Conservation (phyloP, 164 flowering plant species). For the Brasenia schreberi region DNA sequence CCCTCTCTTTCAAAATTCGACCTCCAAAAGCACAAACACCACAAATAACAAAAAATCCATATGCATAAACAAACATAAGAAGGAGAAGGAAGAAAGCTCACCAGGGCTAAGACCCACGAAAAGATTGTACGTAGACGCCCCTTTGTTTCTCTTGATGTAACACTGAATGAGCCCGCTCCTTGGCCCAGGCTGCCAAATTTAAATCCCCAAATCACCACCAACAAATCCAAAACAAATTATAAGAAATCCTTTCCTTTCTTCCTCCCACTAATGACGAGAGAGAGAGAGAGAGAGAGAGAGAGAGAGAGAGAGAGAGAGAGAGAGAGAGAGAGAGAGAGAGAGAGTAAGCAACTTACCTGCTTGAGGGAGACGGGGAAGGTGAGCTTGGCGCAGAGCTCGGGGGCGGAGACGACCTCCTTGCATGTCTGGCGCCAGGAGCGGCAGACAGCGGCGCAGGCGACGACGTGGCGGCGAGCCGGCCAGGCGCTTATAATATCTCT, state of each 20-base stretch:
- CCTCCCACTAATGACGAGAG: background rate
- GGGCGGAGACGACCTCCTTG: constrained; percentile 47
- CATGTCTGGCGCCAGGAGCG: constrained; percentile 58
- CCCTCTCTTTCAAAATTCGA: no score
- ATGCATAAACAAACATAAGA: background rate
- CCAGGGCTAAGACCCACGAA: constrained; percentile 13
- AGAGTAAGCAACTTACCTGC: constrained; percentile 35
- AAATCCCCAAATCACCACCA: background rate
- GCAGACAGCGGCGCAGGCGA: constrained; percentile 62
- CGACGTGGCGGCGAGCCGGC: constrained; percentile 53
- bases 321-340: constrained; percentile 2
- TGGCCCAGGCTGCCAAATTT: constrained; percentile 9
- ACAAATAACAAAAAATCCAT: background rate
- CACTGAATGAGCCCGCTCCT: constrained; percentile 11
- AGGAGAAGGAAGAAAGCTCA: background rate
- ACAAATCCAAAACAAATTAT: background rate
- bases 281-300: background rate
- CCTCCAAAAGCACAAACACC: no score
- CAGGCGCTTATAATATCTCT: constrained; percentile 54
- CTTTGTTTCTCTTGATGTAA: constrained; percentile 13
- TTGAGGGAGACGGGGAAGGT: constrained; percentile 73
- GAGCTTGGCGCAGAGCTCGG: constrained; percentile 56
- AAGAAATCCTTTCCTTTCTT: background rate
- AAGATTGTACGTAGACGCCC: constrained; percentile 9
- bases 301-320: constrained; percentile 1